phyloP scores from a whole-genome alignment of 331 rosid species.

The Quercus lobata region DNA sequence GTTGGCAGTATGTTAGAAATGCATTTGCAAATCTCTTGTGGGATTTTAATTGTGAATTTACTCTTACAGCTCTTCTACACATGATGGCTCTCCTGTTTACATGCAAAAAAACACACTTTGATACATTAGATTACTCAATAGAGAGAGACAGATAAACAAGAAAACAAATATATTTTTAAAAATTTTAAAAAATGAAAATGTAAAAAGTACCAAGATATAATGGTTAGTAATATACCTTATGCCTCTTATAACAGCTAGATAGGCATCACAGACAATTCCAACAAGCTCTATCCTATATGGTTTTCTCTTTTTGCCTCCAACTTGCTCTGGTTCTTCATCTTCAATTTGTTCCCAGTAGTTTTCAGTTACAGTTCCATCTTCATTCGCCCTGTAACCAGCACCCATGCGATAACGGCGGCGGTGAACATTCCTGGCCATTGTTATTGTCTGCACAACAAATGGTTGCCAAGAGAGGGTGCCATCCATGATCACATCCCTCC shows the following conservation, averaged over 20 bases:
- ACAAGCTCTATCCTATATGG: slow-evolving; percentile 93
- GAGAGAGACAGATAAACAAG: background rate
- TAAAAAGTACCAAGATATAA: background rate
- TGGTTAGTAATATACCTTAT: slow-evolving; percentile 50
- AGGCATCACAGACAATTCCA: slow-evolving; percentile 94
- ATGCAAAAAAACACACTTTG: slow-evolving; percentile 5
- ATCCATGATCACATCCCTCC: slow-evolving; percentile 92
- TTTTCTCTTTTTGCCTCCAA: slow-evolving; percentile 73
- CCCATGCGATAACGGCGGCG: slow-evolving; percentile 95
- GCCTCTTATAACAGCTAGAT: slow-evolving; percentile 85
- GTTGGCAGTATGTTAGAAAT: slow-evolving; percentile 65
- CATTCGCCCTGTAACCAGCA: slow-evolving; percentile 53
- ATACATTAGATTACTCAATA: slow-evolving; percentile 3
- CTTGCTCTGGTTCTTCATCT: slow-evolving; percentile 64
- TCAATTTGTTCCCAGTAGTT: slow-evolving; percentile 75
- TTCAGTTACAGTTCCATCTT: slow-evolving; percentile 61
- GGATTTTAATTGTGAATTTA: slow-evolving; percentile 76
- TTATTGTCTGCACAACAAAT: slow-evolving; percentile 89
- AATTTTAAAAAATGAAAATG: background rate
- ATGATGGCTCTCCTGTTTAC: slow-evolving; percentile 79
- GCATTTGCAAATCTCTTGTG: slow-evolving; percentile 92
- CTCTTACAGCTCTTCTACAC: slow-evolving; percentile 92
- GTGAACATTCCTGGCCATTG: slow-evolving; percentile 93
- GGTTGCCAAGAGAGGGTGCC: slow-evolving; percentile 98
- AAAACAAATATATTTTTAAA: background rate